These are phyloP conservation scores for Gossypium ekmanianum DNA, from an alignment of 345 rosid genomes.

Conservation along the genomic window DNA sequence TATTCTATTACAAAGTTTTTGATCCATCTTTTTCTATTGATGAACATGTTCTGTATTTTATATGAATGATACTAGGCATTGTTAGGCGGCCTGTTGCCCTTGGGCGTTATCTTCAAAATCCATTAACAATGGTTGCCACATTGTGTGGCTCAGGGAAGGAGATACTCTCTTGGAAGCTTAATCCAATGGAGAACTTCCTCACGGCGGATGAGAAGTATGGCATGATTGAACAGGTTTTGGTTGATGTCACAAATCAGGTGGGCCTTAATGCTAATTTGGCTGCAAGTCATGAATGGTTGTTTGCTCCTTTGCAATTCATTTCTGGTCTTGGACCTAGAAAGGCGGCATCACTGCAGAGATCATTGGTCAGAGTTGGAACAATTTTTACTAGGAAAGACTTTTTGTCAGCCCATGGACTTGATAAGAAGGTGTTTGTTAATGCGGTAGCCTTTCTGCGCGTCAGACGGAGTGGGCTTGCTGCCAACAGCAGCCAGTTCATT, in stretches of 20 bases:
- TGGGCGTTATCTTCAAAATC: slow-evolving; percentile 97
- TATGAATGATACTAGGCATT: slow-evolving; percentile 47
- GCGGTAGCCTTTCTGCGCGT: slow-evolving; percentile 91
- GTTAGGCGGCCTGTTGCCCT: slow-evolving; percentile 90
- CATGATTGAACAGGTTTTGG: slow-evolving; percentile 92
- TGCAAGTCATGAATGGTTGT: slow-evolving; percentile 85
- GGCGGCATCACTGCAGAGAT: slow-evolving; percentile 93
- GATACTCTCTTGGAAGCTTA: slow-evolving; percentile 94
- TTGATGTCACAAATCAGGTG: slow-evolving; percentile 91
- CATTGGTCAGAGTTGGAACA: slow-evolving; percentile 85
- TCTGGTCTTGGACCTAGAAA: slow-evolving; percentile 97
- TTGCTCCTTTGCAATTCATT: slow-evolving; percentile 85
- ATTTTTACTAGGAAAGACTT: slow-evolving; percentile 87
- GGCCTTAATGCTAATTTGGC: slow-evolving; percentile 94
- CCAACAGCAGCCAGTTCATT: slow-evolving; percentile 88
- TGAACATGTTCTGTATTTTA: slow-evolving; percentile 3
- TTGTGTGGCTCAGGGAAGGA: slow-evolving; percentile 94
- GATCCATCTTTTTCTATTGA: background rate
- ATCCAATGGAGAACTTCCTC: slow-evolving; percentile 70
- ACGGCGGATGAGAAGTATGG: slow-evolving; percentile 81
- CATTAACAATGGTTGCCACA: slow-evolving; percentile 85
- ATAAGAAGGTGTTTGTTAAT: slow-evolving; percentile 89
- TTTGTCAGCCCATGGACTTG: slow-evolving; percentile 65
- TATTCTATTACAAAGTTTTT: background rate
- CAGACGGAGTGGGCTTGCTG: slow-evolving; percentile 91